Base-by-base conservation (phyloP, 2,329 filamentous ascomycete species). In the Cercospora citrullina region DNA sequence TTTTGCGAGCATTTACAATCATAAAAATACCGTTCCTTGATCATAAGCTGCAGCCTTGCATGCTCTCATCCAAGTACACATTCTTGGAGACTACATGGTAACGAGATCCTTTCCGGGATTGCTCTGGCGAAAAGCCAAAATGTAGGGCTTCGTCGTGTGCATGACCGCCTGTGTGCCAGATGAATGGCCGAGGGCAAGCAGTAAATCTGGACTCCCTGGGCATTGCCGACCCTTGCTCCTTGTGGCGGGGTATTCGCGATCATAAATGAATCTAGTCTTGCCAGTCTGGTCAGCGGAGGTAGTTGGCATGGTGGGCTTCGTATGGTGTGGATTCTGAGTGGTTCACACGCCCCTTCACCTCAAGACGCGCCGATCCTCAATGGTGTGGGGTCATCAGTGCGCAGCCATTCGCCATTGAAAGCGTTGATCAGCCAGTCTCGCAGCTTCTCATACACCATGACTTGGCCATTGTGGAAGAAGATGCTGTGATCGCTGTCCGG, bases 401-500 rank as follows among this genome's bases (percentile, higher is more conserved):
- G 82, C 60, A 94, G 83, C 93, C 94, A 98, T 79, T 97, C 93
- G 62, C 95, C 95, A 74, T 98, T 98, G 79, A 99, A 99, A 1
- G 95, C 95, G 78, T 97, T 98, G 77, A 97, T 87, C 64, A 99
- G 88, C 94, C 94, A 99, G 78, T 92, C 94, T 67, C 85, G 89
- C 33, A 97, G 80, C 81, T 93, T 96, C 73, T 97, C 91, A 77
- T 95, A 98, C 6, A 99, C 94, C 74, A 98, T 92, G 66, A 84
- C 84, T 77, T 97, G 94, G 30, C 92, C 96, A 77, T 94, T 94
- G 78, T 99, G 94, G 78, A 98, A 99, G 77, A 89, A 93, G 69
- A 99, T 99, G 69, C 91, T 88, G 79, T 99, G 95, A 81, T 99
- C 93, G 64, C 92, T 96, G 79, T 99, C 95, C 0, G 95, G 95